phyloP scores from a whole-genome alignment of 148 eudicot species.

The Chenopodium suecicum region DNA sequence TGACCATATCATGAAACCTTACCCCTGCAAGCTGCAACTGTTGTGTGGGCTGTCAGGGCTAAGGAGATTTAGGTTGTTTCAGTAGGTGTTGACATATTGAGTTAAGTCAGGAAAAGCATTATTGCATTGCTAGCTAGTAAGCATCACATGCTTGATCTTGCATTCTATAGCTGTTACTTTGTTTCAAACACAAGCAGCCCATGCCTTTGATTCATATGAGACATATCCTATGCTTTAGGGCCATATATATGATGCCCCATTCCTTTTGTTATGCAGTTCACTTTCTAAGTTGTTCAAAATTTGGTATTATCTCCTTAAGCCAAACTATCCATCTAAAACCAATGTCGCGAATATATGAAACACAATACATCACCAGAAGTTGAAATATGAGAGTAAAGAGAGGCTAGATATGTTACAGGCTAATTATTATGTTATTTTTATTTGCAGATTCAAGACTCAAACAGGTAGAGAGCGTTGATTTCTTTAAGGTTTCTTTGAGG shows the following conservation, averaged over 20 bases:
- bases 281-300: neutral
- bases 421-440: neutral
- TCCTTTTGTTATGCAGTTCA: neutral
- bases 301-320: neutral
- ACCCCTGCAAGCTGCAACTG: neutral
- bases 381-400: neutral
- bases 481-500: neutral
- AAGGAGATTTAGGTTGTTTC: neutral
- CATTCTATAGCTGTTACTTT: too few species aligned
- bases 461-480: neutral
- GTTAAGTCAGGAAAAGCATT: too few species aligned
- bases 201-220: neutral
- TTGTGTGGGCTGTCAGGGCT: neutral
- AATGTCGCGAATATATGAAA: neutral
- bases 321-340: neutral
- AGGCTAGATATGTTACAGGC: neutral
- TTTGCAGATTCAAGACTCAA: neutral
- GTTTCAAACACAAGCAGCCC: neutral
- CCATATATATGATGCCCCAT: neutral
- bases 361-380: too few species aligned
- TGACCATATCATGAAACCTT: neutral
- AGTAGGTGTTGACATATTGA: too few species aligned
- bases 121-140: too few species aligned
- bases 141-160: too few species aligned
- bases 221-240: neutral